Percentiles rank a stretch among this genome's conserved stretches.
These are phyloP conservation scores for Pichia kudriavzevii DNA, from an alignment of 1,139 yeast genomes.

Conservation along the genomic window DNA sequence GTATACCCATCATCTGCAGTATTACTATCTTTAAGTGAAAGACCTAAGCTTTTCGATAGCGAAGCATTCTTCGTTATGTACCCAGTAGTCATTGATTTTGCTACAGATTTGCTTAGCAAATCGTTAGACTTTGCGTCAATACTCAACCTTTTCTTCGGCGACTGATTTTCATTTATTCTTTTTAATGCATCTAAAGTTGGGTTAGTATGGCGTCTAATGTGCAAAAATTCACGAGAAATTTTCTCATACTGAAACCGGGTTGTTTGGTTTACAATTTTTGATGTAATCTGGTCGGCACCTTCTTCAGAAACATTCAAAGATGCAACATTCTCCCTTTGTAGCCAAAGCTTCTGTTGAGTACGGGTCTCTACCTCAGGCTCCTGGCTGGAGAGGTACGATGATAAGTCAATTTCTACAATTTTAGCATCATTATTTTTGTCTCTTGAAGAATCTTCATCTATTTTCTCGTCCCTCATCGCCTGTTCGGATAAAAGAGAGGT, in stretches of 20 bases:
- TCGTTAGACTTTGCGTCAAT: conserved; percentile 17
- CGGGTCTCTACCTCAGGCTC: conserved; percentile 47
- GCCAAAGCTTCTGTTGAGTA: conserved; percentile 78
- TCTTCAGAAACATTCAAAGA: conserved; percentile 23
- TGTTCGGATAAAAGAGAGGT: conserved; percentile 4
- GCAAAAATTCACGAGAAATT: conserved; percentile 64
- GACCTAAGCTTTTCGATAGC: conserved; percentile 7
- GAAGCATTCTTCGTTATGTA: conserved; percentile 2
- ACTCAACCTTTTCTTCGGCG: conserved; percentile 18
- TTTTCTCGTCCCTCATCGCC: background rate
- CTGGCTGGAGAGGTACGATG: conserved; percentile 18
- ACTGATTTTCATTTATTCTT: conserved; percentile 19
- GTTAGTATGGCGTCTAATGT: conserved; percentile 58
- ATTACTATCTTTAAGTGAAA: conserved; percentile 4
- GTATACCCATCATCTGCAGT: background rate
- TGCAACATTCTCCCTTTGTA: conserved; percentile 56
- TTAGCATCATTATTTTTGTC: conserved; percentile 4
- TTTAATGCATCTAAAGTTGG: conserved; percentile 61
- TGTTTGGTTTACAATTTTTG: conserved; percentile 8
- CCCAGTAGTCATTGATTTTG: background rate
- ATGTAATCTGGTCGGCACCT: conserved; percentile 1
- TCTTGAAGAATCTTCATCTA: too few species aligned
- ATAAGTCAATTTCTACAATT: conserved; percentile 13
- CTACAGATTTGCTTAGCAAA: background rate
- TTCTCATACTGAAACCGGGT: conserved; percentile 65